Base-by-base conservation (phyloP, 257 asterid species). In the Mitragyna speciosa region DNA sequence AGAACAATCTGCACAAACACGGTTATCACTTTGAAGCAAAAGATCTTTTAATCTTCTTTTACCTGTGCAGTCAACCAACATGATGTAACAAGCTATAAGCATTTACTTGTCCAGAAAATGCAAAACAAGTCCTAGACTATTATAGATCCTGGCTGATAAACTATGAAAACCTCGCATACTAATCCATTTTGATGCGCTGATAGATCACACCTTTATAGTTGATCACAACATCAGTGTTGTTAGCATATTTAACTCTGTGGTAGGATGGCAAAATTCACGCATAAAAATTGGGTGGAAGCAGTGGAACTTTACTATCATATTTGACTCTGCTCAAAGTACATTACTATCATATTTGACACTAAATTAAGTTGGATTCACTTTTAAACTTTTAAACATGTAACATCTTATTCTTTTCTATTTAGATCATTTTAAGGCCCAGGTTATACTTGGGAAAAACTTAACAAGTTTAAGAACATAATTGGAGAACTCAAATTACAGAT, bases 1-100 rank as follows among this genome's bases (percentile, higher is more conserved):
- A 83, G 93, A 92, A 86, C 99, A 96, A 87, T 96, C 99, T 81
- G 99, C 99, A 80, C 99, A 96, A 41, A 80, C 85, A 65, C 97
- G 93, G 78, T 96, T 94, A 81, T 92, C 98, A 1, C 81, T 84
- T 82, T 88, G 91, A 82, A 87, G 88, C 91, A 96, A 85, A 84
- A 96, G 97, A 68, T 89, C 95, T 84, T 90, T 92, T 89, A 96
- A 84, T 88, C 92, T 90, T 85, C 91, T 87, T 78, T 91, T 89
- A 87, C 96, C 97, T 96, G 91, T 12, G 33, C 8, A 52, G 33
- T 30, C 65, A 30, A 65, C 12, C 26, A 72, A 72, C 24, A 28
- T 7, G 45, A 31, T 33, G 43, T 49, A 39, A 65, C 30, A 65
- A 67, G 51, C 24, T 47, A n/a, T n/a, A 22, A 69, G 31, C 33